Conservation (phyloP, 441 rosid genomes). For the Adansonia madagascariensis region DNA sequence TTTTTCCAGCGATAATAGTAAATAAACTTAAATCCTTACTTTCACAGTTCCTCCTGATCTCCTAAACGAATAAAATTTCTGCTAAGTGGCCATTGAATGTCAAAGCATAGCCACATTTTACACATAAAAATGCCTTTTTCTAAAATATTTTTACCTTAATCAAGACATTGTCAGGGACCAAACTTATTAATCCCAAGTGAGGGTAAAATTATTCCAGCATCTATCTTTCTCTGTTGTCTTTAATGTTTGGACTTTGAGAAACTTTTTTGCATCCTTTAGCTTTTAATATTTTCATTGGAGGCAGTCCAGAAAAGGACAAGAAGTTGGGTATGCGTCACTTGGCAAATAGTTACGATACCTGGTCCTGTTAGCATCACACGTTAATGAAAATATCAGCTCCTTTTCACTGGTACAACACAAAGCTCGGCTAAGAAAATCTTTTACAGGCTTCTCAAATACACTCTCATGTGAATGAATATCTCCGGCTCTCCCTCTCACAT, state of each 20-base stretch:
- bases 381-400: constrained; percentile 35
- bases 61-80: too few species aligned
- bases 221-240: background rate
- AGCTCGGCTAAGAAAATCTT: constrained; percentile 31
- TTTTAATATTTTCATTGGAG: background rate
- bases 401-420: constrained; percentile 33
- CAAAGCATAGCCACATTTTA: too few species aligned
- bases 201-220: background rate
- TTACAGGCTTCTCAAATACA: background rate
- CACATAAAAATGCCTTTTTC: too few species aligned
- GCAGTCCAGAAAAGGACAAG: background rate
- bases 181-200: background rate
- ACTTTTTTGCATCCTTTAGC: background rate
- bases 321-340: background rate
- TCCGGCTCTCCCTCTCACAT: constrained; percentile 9
- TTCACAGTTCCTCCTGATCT: too few species aligned
- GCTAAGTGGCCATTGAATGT: too few species aligned
- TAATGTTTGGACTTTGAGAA: background rate
- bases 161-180: background rate
- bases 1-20: too few species aligned
- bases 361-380: constrained; percentile 30
- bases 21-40: too few species aligned
- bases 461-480: background rate
- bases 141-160: background rate
- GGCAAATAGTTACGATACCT: constrained; percentile 21